Evolutionary conservation across 805 yeast species (phyloP), one percentile per base, ranked within the genome.

Genomic region (Myxozyma melibiosi): DNA sequence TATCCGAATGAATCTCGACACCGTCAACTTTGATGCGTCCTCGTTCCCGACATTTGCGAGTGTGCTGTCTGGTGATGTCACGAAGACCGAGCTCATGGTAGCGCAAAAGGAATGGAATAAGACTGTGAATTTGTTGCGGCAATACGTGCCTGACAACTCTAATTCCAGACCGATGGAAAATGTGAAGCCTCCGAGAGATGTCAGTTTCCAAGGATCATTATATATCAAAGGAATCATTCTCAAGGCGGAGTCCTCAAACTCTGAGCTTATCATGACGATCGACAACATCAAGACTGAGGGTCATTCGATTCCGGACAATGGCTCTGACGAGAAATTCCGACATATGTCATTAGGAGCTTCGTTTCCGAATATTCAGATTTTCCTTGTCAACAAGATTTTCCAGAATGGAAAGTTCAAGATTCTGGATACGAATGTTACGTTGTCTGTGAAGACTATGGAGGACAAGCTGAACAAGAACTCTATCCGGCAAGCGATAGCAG

Each of bases 61-160:
- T 43, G 64, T 57, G 3, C 46, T 60, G 20, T 51, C 64, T 5
- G 64, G 64, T 11, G 64, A 58, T 22, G 54, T 58, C 8, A 56
- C 60, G 13, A 51, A 52, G 25, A 31, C 58, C 6, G 64, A 60
- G 30, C 35, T 58, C 8, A 20, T 43, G 31, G 18, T 22, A 3
- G 64, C 64, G 3, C 54, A 58, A 39, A 45, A 46, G 14, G 48
- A 50, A 30, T 60, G 64, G 64, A 40, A 25, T 13, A 27, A 30
- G 37, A 49, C 60, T 20, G 14, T 38, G 8, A 30, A 39, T 22
- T 18, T 42, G 2, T 20, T 57, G 18, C 20, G 41, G 30, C 40
- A 31, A 25, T 43, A 31, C 20, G 14, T 34, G 9, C 42, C 54
- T 2, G 47, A 37, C 16, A 35, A n/a, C 3, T 42, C 54, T 2